phyloP scores from a whole-genome alignment of 1,284 basidiomycete species.

The Leccinum subrobustum region DNA sequence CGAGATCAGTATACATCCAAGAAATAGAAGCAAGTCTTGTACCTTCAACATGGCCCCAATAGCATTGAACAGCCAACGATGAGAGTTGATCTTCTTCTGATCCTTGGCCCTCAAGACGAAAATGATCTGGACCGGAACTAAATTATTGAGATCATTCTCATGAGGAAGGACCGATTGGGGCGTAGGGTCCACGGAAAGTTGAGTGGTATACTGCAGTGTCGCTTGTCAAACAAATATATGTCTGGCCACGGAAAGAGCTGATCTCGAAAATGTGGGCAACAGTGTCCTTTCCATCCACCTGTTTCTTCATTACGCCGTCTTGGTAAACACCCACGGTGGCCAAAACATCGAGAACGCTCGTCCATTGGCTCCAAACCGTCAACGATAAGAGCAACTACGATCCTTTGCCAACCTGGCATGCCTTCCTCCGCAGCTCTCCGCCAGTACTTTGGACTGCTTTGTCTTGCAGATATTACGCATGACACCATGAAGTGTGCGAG shows the following conservation, averaged over 20 bases:
- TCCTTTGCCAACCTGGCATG: conserved; percentile 88
- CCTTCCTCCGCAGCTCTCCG: conserved; percentile 83
- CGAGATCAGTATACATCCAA: conserved; percentile 1
- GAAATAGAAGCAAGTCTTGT: conserved; percentile 9
- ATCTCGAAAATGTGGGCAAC: conserved; percentile 92
- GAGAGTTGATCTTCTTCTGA: conserved; percentile 96
- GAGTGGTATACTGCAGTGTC: conserved; percentile 74
- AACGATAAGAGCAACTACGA: conserved; percentile 88
- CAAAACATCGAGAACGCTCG: conserved; percentile 82
- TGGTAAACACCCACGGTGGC: conserved; percentile 90
- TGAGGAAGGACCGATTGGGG: conserved; percentile 91
- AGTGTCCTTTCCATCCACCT: conserved; percentile 89
- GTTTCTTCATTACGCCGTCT: conserved; percentile 96
- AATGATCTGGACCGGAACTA: conserved; percentile 95
- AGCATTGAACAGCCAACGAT: conserved; percentile 98
- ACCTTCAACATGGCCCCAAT: conserved; percentile 83
- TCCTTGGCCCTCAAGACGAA: conserved; percentile 96
- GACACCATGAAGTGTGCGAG: conserved; percentile 90
- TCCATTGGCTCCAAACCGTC: conserved; percentile 97
- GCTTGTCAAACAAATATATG: conserved; percentile 8
- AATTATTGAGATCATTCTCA: conserved; percentile 83
- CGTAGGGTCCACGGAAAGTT: conserved; percentile 86
- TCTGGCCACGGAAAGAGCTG: conserved; percentile 12
- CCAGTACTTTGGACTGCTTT: conserved; percentile 93
- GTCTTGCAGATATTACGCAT: conserved; percentile 98